phyloP scores from a whole-genome alignment of 768 basidiomycete genomes.

The Boletus coccyginus region DNA sequence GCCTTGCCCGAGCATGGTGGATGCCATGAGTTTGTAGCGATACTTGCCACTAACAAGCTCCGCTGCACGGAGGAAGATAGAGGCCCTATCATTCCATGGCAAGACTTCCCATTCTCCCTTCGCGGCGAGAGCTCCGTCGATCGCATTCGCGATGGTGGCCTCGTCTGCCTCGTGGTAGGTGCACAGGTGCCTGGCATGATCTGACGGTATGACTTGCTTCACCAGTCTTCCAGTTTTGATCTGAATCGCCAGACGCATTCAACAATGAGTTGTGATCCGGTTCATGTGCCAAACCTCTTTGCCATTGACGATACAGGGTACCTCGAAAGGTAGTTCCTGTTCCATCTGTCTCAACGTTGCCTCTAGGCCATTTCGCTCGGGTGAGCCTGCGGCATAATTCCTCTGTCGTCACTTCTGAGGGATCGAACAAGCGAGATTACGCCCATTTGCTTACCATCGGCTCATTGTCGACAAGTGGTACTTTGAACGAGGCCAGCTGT shows the following conservation, averaged over 20 bases:
- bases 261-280: not conserved
- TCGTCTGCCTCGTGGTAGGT: conserved; percentile 87
- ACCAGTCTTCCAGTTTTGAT: conserved; percentile 77
- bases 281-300: conserved; percentile 54
- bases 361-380: conserved; percentile 71
- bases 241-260: conserved; percentile 35
- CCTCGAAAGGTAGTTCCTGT: conserved; percentile 81
- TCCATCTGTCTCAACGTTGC: conserved; percentile 79
- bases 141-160: conserved; percentile 71
- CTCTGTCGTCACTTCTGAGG: conserved; percentile 42
- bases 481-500: conserved; percentile 82
- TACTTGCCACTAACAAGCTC: conserved; percentile 96
- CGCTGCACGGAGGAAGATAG: conserved; percentile 97
- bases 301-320: conserved; percentile 92
- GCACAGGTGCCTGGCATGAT: conserved; percentile 80
- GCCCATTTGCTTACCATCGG: conserved; percentile 63
- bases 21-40: conserved; percentile 90
- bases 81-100: conserved; percentile 96
- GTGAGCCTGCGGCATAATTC: conserved; percentile 73
- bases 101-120: conserved; percentile 89
- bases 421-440: not conserved
- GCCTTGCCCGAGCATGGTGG: conserved; percentile 97
- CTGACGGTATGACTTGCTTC: conserved; percentile 81
- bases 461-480: conserved; percentile 88
- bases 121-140: conserved; percentile 83